Evolutionary conservation across 2,329 filamentous ascomycete genomes (phyloP), one percentile per base, ranked within the genome.

Genomic region (Penicillium digitatum): DNA sequence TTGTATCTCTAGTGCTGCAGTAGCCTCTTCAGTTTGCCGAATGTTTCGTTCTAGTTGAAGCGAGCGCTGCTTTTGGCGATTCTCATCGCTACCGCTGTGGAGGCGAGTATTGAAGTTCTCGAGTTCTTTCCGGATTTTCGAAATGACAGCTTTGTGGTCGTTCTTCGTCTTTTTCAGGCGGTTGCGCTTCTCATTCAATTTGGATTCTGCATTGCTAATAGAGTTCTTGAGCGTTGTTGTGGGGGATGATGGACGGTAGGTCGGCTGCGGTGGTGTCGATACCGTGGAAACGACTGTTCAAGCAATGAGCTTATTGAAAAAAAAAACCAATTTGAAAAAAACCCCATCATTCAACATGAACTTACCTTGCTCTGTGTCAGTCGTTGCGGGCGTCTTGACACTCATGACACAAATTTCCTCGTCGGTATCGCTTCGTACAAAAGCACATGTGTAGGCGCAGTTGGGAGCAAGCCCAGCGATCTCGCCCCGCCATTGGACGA

Each of bases 201-300:
- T 84, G 48, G 78, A 76, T 66, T 87, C 83, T 37, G 82, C 82
- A 37, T 83, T 82, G 58, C 80, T 75, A 51, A 87, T 85, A 8
- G 84, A 86, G 56, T 86, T 85, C 68, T 81, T 85, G 48, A 87
- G 74, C 1, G 84, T 87, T 16, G 84, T 86, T 14, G 80, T 82
- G 16, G 84, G 84, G 24, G 84, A 87, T 37, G 83, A 83, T 43
- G 84, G 84, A 40, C 83, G 80, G 52, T 86, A 77, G 29, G 81
- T 78, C 58, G 82, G 81, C 57, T 83, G 82, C 46, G 80, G 77
- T 40, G 81, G 76, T 26, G 81, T 75, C 18, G 76, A 69, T 26
- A 76, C 69, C 48, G 73, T 69, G 52, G 69, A 69, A 37, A 77
- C 60, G 54, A 62, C 60, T 66, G 50, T 48, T 54, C 56, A 8